These are phyloP conservation scores for Begonia fuchsioides DNA, from an alignment of 306 rosid genomes.

Conservation along the genomic window DNA sequence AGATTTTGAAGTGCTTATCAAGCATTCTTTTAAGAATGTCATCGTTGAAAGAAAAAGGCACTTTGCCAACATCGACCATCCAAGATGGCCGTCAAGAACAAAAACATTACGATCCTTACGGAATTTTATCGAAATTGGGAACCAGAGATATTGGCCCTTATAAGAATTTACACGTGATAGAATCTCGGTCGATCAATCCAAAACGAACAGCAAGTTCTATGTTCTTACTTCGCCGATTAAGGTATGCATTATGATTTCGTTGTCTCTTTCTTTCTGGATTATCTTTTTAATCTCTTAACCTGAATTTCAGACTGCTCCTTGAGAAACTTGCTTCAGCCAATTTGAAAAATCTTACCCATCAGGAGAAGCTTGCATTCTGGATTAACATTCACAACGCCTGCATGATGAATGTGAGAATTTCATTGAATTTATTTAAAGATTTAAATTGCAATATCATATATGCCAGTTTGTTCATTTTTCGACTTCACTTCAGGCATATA, in stretches of 20 bases:
- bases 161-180: constrained; percentile 28
- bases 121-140: constrained; percentile 46
- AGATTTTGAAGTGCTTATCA: constrained; percentile 62
- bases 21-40: constrained; percentile 63
- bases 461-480: background rate
- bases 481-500: constrained; percentile 40
- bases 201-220: constrained; percentile 51
- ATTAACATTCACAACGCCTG: constrained; percentile 89
- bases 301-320: constrained; percentile 48
- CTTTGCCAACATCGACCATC: constrained; percentile 15
- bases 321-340: constrained; percentile 67
- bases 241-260: constrained; percentile 28
- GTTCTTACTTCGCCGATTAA: constrained; percentile 58
- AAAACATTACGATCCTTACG: constrained; percentile 50
- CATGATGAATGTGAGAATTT: constrained; percentile 68
- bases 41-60: constrained; percentile 21
- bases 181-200: constrained; percentile 49
- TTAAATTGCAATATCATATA: background rate
- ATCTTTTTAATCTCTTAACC: constrained; percentile 2
- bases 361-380: constrained; percentile 97
- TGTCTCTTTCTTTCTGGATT: constrained; percentile 3
- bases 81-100: constrained; percentile 18
- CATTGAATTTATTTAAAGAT: background rate
- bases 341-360: constrained; percentile 59
- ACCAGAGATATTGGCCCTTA: constrained; percentile 60